Base-by-base conservation (phyloP, 352 stramenopile genomes). In the Globisporangium cystogenes region DNA sequence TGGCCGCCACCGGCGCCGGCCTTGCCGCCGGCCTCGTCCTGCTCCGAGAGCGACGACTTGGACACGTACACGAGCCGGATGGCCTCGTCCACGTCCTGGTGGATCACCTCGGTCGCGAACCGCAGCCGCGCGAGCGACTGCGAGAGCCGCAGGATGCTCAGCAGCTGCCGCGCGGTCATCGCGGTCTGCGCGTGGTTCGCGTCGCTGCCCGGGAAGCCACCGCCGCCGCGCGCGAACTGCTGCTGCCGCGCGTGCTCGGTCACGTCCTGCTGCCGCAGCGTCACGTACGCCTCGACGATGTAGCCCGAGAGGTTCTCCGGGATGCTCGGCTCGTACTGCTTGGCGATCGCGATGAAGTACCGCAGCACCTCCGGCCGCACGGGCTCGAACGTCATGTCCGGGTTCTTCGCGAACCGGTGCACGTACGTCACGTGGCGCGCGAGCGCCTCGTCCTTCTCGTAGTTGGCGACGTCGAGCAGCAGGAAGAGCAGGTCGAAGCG, bases 401-500 rank as follows among this genome's bases (percentile, higher is more conserved):
- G 89, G 64, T 97, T 96, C 46, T 79, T 82, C 10, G 67, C 72
- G 47, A 82, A 93, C n/a, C 83, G 86, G 63, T 98, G 93, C 12
- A 98, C 93, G 55, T 91, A 95, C 15, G 90, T 97, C 15, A 98
- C 89, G 65, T 98, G 93, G 27, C 86, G 70, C 8, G 93, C 89
- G 16, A 98, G 76, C 12, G 89, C 89, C 48, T 91, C 87, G 57
- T 98, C 93, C 43, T 90, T 95, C 43, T 96, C 81, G 53, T 91
- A 85, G 59, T 98, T 95, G 20, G 95, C 93, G 31, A 96, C 71
- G 66, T 99, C 98, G 33, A 99, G 70, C 55, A 99, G 89, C 40
- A 99, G 67, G 66, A 99, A 99, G 45, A 99, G 78, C 29, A 99
- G 68, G 73, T 99, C 98, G 65, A 99, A 99, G 61, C 98, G 94